Evolutionary conservation across 2,329 filamentous ascomycete genomes (phyloP).

Genomic region (Coniochaeta pulveracea): DNA sequence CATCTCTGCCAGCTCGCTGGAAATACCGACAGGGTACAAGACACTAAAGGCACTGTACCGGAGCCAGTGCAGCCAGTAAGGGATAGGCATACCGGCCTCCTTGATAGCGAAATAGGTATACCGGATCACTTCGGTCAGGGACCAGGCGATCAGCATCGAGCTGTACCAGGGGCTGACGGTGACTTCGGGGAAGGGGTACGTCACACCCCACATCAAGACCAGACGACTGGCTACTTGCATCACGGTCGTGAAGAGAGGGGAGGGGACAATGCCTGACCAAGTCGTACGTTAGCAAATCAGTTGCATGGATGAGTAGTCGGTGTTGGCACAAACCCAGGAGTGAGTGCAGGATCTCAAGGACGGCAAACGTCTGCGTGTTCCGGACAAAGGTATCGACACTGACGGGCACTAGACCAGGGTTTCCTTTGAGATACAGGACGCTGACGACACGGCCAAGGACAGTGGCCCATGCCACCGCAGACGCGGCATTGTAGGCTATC

Average conservation of each 20-base stretch:
- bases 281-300: background rate
- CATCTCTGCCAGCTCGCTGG: constrained; percentile 75
- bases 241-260: constrained; percentile 71
- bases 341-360: constrained; percentile 76
- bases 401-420: constrained; percentile 47
- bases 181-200: constrained; percentile 60
- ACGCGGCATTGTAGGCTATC: constrained; percentile 73
- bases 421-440: constrained; percentile 40
- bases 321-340: constrained; percentile 47
- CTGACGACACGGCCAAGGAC: constrained; percentile 58
- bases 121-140: constrained; percentile 80
- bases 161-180: constrained; percentile 53
- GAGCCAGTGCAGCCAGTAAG: constrained; percentile 58
- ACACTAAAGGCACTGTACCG: constrained; percentile 89
- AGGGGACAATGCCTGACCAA: constrained; percentile 65
- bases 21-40: constrained; percentile 85
- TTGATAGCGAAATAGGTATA: constrained; percentile 84
- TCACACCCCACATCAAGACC: constrained; percentile 80
- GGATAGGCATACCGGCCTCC: constrained; percentile 51
- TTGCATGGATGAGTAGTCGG: background rate
- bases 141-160: constrained; percentile 79
- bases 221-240: constrained; percentile 87
- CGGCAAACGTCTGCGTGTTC: constrained; percentile 74
- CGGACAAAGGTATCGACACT: constrained; percentile 57
- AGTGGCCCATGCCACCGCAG: constrained; percentile 64